These are phyloP conservation scores for Phaeomoniella chlamydospora DNA, from an alignment of 2,329 filamentous ascomycete genomes.

Conservation along the genomic window DNA sequence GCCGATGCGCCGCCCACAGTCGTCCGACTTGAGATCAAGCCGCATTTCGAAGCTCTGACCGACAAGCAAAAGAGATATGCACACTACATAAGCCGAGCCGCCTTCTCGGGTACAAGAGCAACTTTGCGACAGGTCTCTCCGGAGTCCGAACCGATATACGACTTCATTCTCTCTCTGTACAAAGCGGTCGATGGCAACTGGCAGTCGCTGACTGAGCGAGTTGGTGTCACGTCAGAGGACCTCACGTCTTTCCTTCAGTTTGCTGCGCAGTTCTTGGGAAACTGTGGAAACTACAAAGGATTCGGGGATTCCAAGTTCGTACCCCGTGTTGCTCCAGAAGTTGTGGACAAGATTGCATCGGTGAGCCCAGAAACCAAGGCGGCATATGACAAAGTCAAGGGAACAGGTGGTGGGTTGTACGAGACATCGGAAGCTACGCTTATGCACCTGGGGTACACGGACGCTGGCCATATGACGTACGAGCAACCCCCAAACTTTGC, in stretches of 20 bases:
- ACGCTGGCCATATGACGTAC: slow-evolving; percentile 56
- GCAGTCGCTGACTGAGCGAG: slow-evolving; percentile 50
- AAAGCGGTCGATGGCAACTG: slow-evolving; percentile 55
- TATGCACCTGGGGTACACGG: slow-evolving; percentile 63
- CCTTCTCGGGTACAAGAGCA: slow-evolving; percentile 62
- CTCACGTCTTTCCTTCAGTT: slow-evolving; percentile 61
- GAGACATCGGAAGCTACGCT: slow-evolving; percentile 47
- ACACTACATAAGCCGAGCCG: slow-evolving; percentile 71
- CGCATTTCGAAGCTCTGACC: slow-evolving; percentile 62
- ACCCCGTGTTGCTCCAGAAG: slow-evolving; percentile 51
- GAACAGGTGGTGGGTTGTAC: slow-evolving; percentile 51
- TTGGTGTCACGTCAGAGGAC: slow-evolving; percentile 48
- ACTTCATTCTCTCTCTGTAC: slow-evolving; percentile 63
- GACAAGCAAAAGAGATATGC: slow-evolving; percentile 72
- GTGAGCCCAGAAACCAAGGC: slow-evolving; percentile 44
- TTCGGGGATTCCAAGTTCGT: slow-evolving; percentile 79
- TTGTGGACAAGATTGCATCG: slow-evolving; percentile 49
- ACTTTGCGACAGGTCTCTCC: slow-evolving; percentile 70
- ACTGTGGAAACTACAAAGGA: slow-evolving; percentile 74
- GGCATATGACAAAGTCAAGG: slow-evolving; percentile 51
- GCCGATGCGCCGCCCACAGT: slow-evolving; percentile 83
- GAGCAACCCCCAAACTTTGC: too few species aligned
- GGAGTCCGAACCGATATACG: slow-evolving; percentile 67
- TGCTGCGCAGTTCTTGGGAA: slow-evolving; percentile 63
- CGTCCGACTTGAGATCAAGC: slow-evolving; percentile 77